Evolutionary conservation across 169 alveolate species (phyloP).

Genomic region (Plasmodium sp.): DNA sequence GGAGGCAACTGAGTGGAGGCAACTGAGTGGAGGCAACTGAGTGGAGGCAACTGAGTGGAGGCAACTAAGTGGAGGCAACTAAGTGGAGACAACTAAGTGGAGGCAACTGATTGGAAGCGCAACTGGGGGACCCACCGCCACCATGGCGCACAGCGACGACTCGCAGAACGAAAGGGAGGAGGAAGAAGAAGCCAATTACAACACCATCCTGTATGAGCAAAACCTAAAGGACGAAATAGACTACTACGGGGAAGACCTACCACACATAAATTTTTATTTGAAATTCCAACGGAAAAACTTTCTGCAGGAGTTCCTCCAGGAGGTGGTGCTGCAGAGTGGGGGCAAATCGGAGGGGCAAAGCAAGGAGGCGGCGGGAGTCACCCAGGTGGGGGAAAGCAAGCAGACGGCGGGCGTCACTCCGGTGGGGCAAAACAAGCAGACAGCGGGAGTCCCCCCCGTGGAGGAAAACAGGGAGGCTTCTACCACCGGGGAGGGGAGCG

Average conservation of each 20-base stretch:
- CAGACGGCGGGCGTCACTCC: neutral
- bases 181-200: slow-evolving; percentile 17
- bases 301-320: slow-evolving; percentile 21
- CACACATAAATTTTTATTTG: slow-evolving; percentile 63
- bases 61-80: neutral
- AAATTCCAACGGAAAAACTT: slow-evolving; percentile 45
- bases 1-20: no score
- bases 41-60: no score
- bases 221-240: slow-evolving; percentile 21
- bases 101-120: neutral
- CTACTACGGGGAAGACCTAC: slow-evolving; percentile 34
- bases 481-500: neutral
- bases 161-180: slow-evolving; percentile 40
- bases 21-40: no score
- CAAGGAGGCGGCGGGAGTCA: neutral
- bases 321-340: neutral
- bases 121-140: neutral
- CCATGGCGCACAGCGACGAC: slow-evolving; percentile 30
- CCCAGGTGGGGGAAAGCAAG: neutral
- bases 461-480: neutral
- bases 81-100: neutral
- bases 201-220: slow-evolving; percentile 41
- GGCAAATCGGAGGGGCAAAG: neutral
- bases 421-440: neutral
- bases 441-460: neutral